Percentiles rank a stretch among this genome's conserved stretches.
Evolutionary conservation across 169 alveolate species (phyloP).

Genomic region (Cryptosporidium parvum): DNA sequence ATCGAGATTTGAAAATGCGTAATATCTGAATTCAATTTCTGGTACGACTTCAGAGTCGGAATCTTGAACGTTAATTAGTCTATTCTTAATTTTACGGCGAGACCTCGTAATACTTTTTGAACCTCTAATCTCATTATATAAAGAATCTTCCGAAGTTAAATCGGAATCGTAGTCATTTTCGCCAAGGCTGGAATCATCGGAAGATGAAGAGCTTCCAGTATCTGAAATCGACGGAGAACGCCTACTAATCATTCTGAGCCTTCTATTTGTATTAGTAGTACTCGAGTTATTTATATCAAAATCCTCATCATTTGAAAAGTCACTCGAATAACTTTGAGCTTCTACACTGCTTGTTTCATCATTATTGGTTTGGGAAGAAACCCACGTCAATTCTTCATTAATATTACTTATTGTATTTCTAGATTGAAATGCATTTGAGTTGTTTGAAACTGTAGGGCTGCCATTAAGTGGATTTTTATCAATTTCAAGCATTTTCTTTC

Average conservation of each 20-base stretch:
- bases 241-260: neutral
- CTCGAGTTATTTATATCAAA: neutral
- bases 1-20: constrained; percentile 6
- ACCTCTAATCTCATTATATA: constrained; percentile 37
- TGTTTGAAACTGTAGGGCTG: neutral
- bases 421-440: neutral
- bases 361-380: neutral
- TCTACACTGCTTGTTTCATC: constrained; percentile 33
- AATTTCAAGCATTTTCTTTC: neutral
- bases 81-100: constrained; percentile 10
- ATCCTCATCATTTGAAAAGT: constrained; percentile 27
- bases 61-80: neutral
- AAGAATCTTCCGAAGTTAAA: constrained; percentile 63
- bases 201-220: constrained; percentile 25
- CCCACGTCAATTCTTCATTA: constrained; percentile 13
- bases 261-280: neutral
- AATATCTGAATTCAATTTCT: constrained; percentile 37
- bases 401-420: neutral
- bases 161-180: constrained; percentile 42
- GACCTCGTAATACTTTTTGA: neutral
- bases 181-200: constrained; percentile 18
- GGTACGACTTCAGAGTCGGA: constrained; percentile 2
- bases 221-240: constrained; percentile 1
- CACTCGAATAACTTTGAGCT: constrained; percentile 19
- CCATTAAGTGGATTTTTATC: neutral